These are phyloP conservation scores for Plantago elongata DNA, from an alignment of 257 asterid genomes.

Conservation along the genomic window DNA sequence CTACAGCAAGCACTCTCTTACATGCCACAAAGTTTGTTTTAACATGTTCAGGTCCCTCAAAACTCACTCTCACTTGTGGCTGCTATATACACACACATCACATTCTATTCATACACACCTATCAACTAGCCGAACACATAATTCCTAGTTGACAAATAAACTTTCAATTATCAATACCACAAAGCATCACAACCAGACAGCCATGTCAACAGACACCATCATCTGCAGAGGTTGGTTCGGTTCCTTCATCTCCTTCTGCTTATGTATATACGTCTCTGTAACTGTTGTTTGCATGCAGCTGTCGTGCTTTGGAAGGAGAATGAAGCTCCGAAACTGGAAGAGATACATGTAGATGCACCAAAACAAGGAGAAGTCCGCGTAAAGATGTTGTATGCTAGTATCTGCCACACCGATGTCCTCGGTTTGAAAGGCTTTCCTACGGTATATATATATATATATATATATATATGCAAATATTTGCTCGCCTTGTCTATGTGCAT, in stretches of 20 bases:
- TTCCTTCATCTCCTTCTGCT: background rate
- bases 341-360: slow-evolving; percentile 51
- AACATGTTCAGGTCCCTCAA: background rate
- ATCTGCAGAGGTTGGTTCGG: slow-evolving; percentile 32
- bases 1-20: too few species aligned
- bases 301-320: slow-evolving; percentile 48
- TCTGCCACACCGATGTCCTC: slow-evolving; percentile 57
- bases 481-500: background rate
- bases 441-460: slow-evolving; percentile 21
- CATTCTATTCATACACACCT: background rate
- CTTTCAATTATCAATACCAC: background rate
- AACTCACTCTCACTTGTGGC: background rate
- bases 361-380: slow-evolving; percentile 48
- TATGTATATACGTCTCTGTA: background rate
- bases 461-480: background rate
- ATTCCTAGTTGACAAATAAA: background rate
- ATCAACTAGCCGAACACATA: background rate
- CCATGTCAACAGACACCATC: slow-evolving; percentile 14
- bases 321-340: slow-evolving; percentile 41
- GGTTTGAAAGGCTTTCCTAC: slow-evolving; percentile 42
- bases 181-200: background rate
- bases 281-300: slow-evolving; percentile 27
- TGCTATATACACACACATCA: background rate
- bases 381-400: slow-evolving; percentile 55
- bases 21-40: background rate